These are phyloP conservation scores for Trametes coccinea DNA, from an alignment of 768 basidiomycete species.

Conservation along the genomic window DNA sequence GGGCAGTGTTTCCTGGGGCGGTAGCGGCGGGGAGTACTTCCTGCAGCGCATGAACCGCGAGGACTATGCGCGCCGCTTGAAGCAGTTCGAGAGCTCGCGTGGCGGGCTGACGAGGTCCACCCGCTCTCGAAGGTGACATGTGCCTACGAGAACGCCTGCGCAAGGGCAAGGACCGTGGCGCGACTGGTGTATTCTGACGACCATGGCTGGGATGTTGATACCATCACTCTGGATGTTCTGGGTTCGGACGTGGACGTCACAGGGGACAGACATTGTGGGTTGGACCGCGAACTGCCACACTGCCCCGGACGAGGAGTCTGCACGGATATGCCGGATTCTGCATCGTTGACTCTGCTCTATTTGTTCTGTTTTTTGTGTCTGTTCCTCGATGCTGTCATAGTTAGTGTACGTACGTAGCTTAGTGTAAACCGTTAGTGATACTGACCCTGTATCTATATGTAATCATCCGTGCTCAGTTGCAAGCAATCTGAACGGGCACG, in stretches of 20 bases:
- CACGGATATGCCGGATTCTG: not conserved
- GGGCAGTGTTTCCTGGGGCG: slow-evolving; percentile 83
- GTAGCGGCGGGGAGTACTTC: slow-evolving; percentile 68
- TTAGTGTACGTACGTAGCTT: not conserved
- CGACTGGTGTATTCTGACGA: no score
- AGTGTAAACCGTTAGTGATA: slow-evolving; percentile 1
- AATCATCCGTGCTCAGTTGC: not conserved
- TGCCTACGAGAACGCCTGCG: not conserved
- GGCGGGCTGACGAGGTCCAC: slow-evolving; percentile 1
- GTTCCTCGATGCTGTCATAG: not conserved
- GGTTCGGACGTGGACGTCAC: no score
- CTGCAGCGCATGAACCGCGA: slow-evolving; percentile 75
- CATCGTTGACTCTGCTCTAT: not conserved
- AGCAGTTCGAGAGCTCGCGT: slow-evolving; percentile 54
- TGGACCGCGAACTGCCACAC: no score
- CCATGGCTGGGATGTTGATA: not conserved
- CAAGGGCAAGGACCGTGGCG: not conserved
- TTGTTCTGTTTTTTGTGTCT: not conserved
- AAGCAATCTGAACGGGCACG: not conserved
- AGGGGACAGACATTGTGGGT: no score
- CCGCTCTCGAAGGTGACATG: slow-evolving; percentile 12
- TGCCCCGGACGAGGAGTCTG: not conserved
- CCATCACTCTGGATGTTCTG: no score
- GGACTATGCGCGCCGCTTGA: slow-evolving; percentile 62
- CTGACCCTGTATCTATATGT: not conserved